These are phyloP conservation scores for Teratosphaeria viscida DNA, from an alignment of 2,329 filamentous ascomycete species.

Conservation along the genomic window DNA sequence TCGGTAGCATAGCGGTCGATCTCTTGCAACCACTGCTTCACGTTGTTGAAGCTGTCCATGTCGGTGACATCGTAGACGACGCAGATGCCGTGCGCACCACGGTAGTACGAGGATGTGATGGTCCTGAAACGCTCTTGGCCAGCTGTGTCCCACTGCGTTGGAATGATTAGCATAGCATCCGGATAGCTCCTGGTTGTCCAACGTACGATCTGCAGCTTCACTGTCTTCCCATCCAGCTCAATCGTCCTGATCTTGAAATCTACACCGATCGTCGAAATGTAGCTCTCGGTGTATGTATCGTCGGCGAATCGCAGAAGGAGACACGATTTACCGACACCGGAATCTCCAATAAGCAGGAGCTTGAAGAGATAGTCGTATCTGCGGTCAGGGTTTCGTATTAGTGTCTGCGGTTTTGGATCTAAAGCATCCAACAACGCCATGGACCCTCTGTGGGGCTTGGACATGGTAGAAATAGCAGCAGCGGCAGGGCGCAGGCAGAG, in stretches of 20 bases:
- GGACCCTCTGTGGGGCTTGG: slow-evolving; percentile 6
- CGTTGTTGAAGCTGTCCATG: slow-evolving; percentile 99
- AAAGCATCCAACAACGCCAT: slow-evolving; percentile 3
- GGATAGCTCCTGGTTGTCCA: neutral
- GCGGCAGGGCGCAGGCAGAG: neutral
- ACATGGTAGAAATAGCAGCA: slow-evolving; percentile 3
- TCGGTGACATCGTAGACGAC: slow-evolving; percentile 99
- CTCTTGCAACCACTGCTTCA: slow-evolving; percentile 99
- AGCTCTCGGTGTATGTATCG: slow-evolving; percentile 98
- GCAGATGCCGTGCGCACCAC: slow-evolving; percentile 96
- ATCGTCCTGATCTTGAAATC: slow-evolving; percentile 99
- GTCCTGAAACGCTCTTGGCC: slow-evolving; percentile 99
- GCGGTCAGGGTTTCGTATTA: slow-evolving; percentile 1
- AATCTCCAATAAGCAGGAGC: slow-evolving; percentile 99
- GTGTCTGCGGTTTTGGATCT: slow-evolving; percentile 1
- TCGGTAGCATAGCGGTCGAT: slow-evolving; percentile 99
- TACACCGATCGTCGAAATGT: slow-evolving; percentile 99
- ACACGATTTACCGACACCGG: slow-evolving; percentile 99
- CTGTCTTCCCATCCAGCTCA: slow-evolving; percentile 98
- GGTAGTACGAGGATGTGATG: slow-evolving; percentile 99
- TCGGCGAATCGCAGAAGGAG: slow-evolving; percentile 95
- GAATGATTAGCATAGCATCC: slow-evolving; percentile 3
- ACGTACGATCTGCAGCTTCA: slow-evolving; percentile 97
- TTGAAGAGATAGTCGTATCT: slow-evolving; percentile 99
- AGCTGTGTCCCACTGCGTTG: slow-evolving; percentile 88